Evolutionary conservation across 2,329 filamentous ascomycete genomes (phyloP).

Genomic region (Ophiostoma sp.): DNA sequence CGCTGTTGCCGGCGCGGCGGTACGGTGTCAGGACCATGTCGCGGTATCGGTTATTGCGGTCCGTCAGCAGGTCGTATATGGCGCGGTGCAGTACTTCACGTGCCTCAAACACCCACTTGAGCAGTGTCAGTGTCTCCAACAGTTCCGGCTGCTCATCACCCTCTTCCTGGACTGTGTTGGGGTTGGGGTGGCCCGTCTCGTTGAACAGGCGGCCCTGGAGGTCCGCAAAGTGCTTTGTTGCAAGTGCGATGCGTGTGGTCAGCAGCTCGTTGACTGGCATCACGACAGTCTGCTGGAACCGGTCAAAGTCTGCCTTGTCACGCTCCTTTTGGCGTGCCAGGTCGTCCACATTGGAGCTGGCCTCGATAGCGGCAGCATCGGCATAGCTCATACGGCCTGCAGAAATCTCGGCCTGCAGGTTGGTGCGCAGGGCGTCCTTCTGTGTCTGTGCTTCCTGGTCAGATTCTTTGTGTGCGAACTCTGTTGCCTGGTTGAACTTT

Average conservation of each 20-base stretch:
- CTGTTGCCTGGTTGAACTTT: constrained; percentile 51
- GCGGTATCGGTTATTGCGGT: constrained; percentile 81
- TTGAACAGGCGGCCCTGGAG: constrained; percentile 67
- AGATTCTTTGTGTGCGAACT: constrained; percentile 53
- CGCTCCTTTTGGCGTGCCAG: constrained; percentile 63
- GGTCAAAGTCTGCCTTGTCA: constrained; percentile 74
- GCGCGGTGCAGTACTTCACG: constrained; percentile 82
- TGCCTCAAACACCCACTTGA: constrained; percentile 96
- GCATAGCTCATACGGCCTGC: constrained; percentile 74
- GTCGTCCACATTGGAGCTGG: constrained; percentile 66
- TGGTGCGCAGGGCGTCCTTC: constrained; percentile 61
- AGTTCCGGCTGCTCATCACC: constrained; percentile 92
- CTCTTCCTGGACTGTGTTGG: constrained; percentile 86
- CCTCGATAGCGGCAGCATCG: constrained; percentile 72
- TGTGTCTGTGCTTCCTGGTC: constrained; percentile 46
- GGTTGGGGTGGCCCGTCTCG: constrained; percentile 60
- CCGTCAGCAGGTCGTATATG: constrained; percentile 75
- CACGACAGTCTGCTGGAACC: constrained; percentile 77
- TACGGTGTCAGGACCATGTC: constrained; percentile 81
- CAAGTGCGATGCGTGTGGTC: constrained; percentile 65
- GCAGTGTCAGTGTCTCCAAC: constrained; percentile 83
- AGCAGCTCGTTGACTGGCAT: constrained; percentile 76
- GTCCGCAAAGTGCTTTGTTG: constrained; percentile 71
- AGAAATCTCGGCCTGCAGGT: constrained; percentile 73
- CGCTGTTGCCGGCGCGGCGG: constrained; percentile 63